phyloP scores from a whole-genome alignment of 1,284 basidiomycete genomes.

The Irpex rosettiformis region DNA sequence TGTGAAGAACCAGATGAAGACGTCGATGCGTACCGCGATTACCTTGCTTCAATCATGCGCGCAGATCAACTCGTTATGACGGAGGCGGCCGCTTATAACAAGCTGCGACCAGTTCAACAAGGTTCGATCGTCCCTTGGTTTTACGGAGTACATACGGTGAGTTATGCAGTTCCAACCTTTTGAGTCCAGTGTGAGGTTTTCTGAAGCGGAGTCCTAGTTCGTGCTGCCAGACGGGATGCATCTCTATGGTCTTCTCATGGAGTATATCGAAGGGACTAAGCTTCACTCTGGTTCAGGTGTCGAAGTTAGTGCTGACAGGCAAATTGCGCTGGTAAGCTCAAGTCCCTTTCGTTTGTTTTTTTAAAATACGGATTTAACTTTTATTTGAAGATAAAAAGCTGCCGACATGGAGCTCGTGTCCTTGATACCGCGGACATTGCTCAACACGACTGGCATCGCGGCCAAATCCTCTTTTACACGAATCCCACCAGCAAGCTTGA shows the following conservation, averaged over 20 bases:
- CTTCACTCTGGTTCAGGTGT: background rate
- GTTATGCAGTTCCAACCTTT: background rate
- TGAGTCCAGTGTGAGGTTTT: background rate
- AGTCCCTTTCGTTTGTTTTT: background rate
- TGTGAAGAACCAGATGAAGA: no score
- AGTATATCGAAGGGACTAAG: background rate
- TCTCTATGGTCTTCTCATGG: slow-evolving; percentile 2
- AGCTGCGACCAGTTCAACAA: slow-evolving; percentile 6
- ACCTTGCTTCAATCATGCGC: background rate
- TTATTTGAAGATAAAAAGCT: slow-evolving; percentile 2
- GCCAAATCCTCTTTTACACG: slow-evolving; percentile 4
- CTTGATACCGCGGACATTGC: slow-evolving; percentile 4
- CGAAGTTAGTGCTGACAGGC: background rate
- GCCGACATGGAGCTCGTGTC: slow-evolving; percentile 5
- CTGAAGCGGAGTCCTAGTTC: background rate
- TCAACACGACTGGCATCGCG: slow-evolving; percentile 5
- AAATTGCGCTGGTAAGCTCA: background rate
- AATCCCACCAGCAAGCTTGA: slow-evolving; percentile 5
- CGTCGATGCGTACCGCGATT: background rate
- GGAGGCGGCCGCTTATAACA: slow-evolving; percentile 3
- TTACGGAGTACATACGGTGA: slow-evolving; percentile 4
- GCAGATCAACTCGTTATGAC: slow-evolving; percentile 1
- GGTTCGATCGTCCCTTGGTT: slow-evolving; percentile 7
- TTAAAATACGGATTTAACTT: background rate
- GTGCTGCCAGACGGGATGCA: background rate